These are phyloP conservation scores for Hymenoscyphus fructigenus DNA, from an alignment of 2,329 filamentous ascomycete species.

Conservation along the genomic window DNA sequence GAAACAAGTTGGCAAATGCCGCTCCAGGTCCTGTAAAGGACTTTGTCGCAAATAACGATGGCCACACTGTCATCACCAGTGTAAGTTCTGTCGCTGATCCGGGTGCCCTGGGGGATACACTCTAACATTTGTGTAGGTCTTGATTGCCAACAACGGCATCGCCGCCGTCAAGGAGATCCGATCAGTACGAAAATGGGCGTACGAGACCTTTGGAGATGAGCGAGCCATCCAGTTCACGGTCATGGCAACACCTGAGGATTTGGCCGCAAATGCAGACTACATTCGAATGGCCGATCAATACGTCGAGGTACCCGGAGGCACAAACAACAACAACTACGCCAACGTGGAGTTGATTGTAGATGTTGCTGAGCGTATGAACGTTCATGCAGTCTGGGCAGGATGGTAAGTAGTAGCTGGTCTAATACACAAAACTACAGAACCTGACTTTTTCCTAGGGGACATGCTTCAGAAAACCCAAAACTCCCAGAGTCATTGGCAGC, in stretches of 20 bases:
- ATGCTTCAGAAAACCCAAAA: conserved; percentile 98
- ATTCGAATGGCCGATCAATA: conserved; percentile 99
- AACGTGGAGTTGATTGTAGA: conserved; percentile 99
- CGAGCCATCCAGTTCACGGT: conserved; percentile 98
- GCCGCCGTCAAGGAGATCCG: conserved; percentile 99
- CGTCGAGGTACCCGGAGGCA: conserved; percentile 96
- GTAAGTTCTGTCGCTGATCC: conserved; percentile 53
- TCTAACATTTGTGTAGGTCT: conserved; percentile 58
- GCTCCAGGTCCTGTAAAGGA: conserved; percentile 88
- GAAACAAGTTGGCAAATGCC: conserved; percentile 82
- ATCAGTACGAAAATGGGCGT: conserved; percentile 99
- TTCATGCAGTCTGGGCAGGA: conserved; percentile 98
- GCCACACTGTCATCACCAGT: conserved; percentile 97
- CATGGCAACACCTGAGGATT: conserved; percentile 98
- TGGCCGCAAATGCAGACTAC: conserved; percentile 97
- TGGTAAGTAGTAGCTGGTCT: conserved; percentile 65
- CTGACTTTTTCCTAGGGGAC: conserved; percentile 62
- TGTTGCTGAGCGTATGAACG: conserved; percentile 96
- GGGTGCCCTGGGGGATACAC: background rate
- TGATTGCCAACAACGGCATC: conserved; percentile 99
- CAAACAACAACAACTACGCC: conserved; percentile 99
- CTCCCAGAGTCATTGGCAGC: conserved; percentile 93
- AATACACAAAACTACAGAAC: background rate
- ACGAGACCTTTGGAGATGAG: conserved; percentile 99
- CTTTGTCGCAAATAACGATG: conserved; percentile 85